Conservation (phyloP, 1,139 yeast genomes). For the Candida sanyaensis region DNA sequence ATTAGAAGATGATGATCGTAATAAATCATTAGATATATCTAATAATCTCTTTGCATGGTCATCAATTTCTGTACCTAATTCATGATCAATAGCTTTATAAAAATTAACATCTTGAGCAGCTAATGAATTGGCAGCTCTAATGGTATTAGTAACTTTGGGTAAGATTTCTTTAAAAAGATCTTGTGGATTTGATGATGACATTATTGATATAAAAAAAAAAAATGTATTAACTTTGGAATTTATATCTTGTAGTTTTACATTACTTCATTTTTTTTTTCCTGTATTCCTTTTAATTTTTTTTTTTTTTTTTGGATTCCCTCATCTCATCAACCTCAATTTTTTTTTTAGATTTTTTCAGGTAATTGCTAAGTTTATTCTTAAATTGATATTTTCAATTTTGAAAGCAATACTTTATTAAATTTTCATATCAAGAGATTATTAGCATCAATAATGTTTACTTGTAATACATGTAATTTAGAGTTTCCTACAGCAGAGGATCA, state of each 20-base stretch:
- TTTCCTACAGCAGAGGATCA: conserved; percentile 44
- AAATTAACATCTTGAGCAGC: conserved; percentile 83
- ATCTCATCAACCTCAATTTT: conserved; percentile 1
- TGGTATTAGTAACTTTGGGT: conserved; percentile 52
- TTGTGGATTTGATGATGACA: conserved; percentile 8
- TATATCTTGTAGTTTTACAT: too few relatives aligned
- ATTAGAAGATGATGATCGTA: conserved; percentile 30
- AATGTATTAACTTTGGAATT: too few relatives aligned
- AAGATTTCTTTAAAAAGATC: conserved; percentile 26
- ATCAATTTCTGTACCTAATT: conserved; percentile 45
- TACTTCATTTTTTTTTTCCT: too few relatives aligned
- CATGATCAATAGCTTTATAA: conserved; percentile 64
- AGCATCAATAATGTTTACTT: conserved; percentile 32
- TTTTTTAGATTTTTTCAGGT: too few relatives aligned
- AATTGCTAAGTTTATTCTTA: too few relatives aligned
- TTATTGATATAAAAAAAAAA: neutral
- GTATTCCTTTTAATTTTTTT: neutral
- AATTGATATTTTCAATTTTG: too few relatives aligned
- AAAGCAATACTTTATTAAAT: neutral
- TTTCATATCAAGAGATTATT: neutral
- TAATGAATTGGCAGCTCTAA: conserved; percentile 71
- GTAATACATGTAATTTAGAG: conserved; percentile 47
- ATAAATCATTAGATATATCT: conserved; percentile 53
- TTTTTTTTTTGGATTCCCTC: neutral
- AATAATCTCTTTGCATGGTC: conserved; percentile 47